Conservation (phyloP, 345 rosid species). For the Camelina sativa region DNA sequence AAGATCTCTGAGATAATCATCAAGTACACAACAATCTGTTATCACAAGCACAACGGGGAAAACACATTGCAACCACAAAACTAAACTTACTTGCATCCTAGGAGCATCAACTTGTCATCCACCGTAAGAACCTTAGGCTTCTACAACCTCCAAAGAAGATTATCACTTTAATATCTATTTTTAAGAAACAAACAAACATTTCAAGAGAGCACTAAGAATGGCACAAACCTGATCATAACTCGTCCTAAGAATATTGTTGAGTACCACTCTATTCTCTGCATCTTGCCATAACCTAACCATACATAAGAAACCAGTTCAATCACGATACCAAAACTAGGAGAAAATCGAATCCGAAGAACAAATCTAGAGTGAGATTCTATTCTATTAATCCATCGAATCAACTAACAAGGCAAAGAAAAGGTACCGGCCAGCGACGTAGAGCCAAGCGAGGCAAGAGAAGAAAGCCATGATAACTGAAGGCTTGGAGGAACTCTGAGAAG, state of each 20-base stretch:
- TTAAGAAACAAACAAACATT: neutral
- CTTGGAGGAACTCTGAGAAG: slow-evolving; percentile 59
- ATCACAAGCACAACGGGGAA: neutral
- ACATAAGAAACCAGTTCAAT: slow-evolving; percentile 4
- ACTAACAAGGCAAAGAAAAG: neutral
- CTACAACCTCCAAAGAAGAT: slow-evolving; percentile 47
- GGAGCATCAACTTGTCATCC: slow-evolving; percentile 74
- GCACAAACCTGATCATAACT: slow-evolving; percentile 70
- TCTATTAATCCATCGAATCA: neutral
- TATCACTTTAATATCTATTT: no score
- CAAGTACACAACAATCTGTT: neutral
- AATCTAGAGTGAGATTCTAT: neutral
- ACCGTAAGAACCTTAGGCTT: slow-evolving; percentile 87
- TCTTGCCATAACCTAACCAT: slow-evolving; percentile 92
- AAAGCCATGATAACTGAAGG: slow-evolving; percentile 77
- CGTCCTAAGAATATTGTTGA: slow-evolving; percentile 67
- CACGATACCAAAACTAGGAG: neutral
- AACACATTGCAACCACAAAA: neutral
- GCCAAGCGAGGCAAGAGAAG: slow-evolving; percentile 97
- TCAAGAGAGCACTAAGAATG: slow-evolving; percentile 1
- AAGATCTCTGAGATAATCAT: slow-evolving; percentile 64
- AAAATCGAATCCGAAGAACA: neutral
- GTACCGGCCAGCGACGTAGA: slow-evolving; percentile 92
- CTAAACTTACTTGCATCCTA: slow-evolving; percentile 89
- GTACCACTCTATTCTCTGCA: slow-evolving; percentile 75